Evolutionary conservation across 129 eudicot genomes (phyloP), one percentile per base, ranked within the genome.

Genomic region (Pittosporum tobira): DNA sequence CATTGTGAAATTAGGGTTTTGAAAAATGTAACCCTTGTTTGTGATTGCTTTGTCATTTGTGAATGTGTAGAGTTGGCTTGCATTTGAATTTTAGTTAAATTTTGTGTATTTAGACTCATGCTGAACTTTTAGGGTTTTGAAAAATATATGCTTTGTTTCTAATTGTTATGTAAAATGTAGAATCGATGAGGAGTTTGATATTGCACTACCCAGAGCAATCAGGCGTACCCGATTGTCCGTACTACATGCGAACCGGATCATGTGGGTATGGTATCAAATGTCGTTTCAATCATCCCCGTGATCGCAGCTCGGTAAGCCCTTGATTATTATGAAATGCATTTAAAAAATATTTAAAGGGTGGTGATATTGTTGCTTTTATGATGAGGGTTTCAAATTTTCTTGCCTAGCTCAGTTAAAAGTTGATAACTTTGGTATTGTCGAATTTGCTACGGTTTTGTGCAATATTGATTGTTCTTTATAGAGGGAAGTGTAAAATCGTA

Each of bases 201-300:
- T 46, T 81, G 63, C 74, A 70, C 55, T 90, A 83, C 68, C 98
- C 95, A 47, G 94, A 90, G 80, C 65, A 94, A 51, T 84, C 87
- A 16, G 98, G 98, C 31, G 64, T 72, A 55, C 80, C 94, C 38
- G 88, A 90, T 63, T 90, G 98, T 59, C 75, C 85, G 19, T 90
- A 82, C 73, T 90, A 86, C 61, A 75, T 86, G 89, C 69, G 95
- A 29, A 90, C 89, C 42, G 95, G 98, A 26, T 78, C 87, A 0
- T 90, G 98, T 69, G 95, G 89, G 19, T 90, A 82, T 54, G 98
- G 95, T 58, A 72, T 75, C 69, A 83, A 87, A 76, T 90, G 98
- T 70, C 89, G 98, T 26, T 90, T 75, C 69, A 83, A 90, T 70
- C 98, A 90, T 46, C 98, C 95, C 53, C 89, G 72, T 14, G 95